phyloP scores from a whole-genome alignment of 1,284 basidiomycete species.

The Leucoagaricus sp. region DNA sequence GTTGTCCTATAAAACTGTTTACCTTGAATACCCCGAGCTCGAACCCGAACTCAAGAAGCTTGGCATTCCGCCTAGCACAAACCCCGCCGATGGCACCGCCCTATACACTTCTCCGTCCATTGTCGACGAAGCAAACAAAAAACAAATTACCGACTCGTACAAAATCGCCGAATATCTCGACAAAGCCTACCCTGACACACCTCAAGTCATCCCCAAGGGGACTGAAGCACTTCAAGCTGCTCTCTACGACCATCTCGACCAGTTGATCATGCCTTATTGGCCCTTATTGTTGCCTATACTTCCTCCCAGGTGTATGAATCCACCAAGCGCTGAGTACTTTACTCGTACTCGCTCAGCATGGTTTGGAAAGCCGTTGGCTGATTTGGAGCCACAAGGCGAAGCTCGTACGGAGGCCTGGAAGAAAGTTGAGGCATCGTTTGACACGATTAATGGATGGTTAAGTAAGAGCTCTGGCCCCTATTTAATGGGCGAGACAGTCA shows the following conservation, averaged over 20 bases:
- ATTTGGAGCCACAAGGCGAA: slow-evolving; percentile 31
- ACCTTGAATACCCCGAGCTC: slow-evolving; percentile 44
- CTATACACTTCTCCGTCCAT: slow-evolving; percentile 33
- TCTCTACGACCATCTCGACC: slow-evolving; percentile 24
- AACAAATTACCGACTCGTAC: slow-evolving; percentile 38
- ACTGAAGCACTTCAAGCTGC: slow-evolving; percentile 32
- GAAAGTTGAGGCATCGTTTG: slow-evolving; percentile 30
- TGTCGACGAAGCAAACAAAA: slow-evolving; percentile 27
- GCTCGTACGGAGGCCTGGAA: slow-evolving; percentile 29
- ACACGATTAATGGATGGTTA: slow-evolving; percentile 32
- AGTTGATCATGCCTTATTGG: slow-evolving; percentile 24
- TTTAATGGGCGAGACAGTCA: slow-evolving; percentile 28
- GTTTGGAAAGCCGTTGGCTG: slow-evolving; percentile 34
- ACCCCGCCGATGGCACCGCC: slow-evolving; percentile 24
- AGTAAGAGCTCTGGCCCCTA: slow-evolving; percentile 26
- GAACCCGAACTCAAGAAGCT: slow-evolving; percentile 30
- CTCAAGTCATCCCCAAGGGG: slow-evolving; percentile 35
- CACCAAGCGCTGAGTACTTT: slow-evolving; percentile 39
- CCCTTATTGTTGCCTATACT: not conserved
- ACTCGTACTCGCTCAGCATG: slow-evolving; percentile 31
- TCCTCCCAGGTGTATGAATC: slow-evolving; percentile 25
- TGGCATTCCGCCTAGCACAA: slow-evolving; percentile 30
- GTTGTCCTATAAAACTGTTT: slow-evolving; percentile 40
- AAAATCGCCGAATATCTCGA: slow-evolving; percentile 42
- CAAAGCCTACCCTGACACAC: slow-evolving; percentile 40